Conservation (phyloP, 306 rosid species). For the Luffa aegyptiaca region DNA sequence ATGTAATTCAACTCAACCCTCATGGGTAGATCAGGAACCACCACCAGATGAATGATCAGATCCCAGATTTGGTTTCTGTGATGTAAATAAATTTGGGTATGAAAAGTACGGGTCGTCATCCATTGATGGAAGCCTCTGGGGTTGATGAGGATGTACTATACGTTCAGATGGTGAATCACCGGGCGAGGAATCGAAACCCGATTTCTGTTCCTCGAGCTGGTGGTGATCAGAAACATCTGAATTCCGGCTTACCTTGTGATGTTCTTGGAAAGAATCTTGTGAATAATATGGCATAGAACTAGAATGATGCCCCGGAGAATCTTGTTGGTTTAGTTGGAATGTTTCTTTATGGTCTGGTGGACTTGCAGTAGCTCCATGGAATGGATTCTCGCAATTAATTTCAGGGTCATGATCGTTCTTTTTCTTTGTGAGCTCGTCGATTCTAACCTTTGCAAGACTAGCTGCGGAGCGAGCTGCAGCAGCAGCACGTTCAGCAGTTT, state of each 20-base stretch:
- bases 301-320: slow-evolving; percentile 20
- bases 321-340: slow-evolving; percentile 15
- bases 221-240: slow-evolving; percentile 32
- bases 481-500: slow-evolving; percentile 84
- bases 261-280: slow-evolving; percentile 21
- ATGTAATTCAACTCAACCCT: slow-evolving; percentile 15
- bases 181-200: slow-evolving; percentile 26
- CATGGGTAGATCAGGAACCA: slow-evolving; percentile 28
- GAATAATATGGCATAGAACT: slow-evolving; percentile 11
- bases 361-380: slow-evolving; percentile 25
- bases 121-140: slow-evolving; percentile 64
- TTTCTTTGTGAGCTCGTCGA: slow-evolving; percentile 53
- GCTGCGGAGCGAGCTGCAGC: slow-evolving; percentile 90
- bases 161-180: slow-evolving; percentile 24
- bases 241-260: slow-evolving; percentile 21
- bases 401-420: slow-evolving; percentile 28
- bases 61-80: slow-evolving; percentile 41
- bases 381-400: slow-evolving; percentile 46
- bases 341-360: slow-evolving; percentile 21
- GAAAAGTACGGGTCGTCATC: slow-evolving; percentile 71
- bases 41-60: slow-evolving; percentile 33
- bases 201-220: slow-evolving; percentile 30
- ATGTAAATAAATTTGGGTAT: slow-evolving; percentile 66
- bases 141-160: slow-evolving; percentile 32
- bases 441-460: slow-evolving; percentile 71